These are phyloP conservation scores for Plasmodiophora brassicae DNA, from an alignment of 208 protist species.

Conservation along the genomic window DNA sequence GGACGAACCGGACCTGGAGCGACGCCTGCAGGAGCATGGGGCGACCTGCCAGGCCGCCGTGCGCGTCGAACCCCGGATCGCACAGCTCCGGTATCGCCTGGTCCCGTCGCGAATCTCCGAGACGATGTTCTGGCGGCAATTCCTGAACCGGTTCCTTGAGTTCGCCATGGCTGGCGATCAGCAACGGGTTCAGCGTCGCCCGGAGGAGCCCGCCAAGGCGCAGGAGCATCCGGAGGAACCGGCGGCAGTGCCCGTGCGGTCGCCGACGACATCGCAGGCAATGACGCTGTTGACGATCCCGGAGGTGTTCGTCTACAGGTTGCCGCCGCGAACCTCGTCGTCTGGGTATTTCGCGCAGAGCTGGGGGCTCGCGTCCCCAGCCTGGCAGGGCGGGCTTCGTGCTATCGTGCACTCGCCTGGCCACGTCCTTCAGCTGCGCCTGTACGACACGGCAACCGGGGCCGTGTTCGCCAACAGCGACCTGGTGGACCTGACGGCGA, in stretches of 20 bases:
- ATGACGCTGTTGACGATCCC: neutral
- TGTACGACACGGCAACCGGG: neutral
- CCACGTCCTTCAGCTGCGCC: neutral
- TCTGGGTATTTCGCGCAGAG: neutral
- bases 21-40: neutral
- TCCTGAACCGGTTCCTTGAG: neutral
- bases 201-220: neutral
- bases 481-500: neutral
- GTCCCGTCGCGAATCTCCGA: neutral
- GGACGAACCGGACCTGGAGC: neutral
- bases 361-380: neutral
- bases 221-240: neutral
- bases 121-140: neutral
- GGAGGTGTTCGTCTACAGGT: constrained; percentile 15
- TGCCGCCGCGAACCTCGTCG: neutral
- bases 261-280: neutral
- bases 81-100: neutral
- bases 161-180: neutral
- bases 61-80: neutral
- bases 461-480: neutral
- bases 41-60: neutral
- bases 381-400: neutral
- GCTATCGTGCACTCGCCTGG: neutral
- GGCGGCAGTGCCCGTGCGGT: neutral
- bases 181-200: neutral